These are phyloP conservation scores for Aspergillus saccharolyticus DNA, from an alignment of 495 filamentous ascomycete genomes.

Conservation along the genomic window DNA sequence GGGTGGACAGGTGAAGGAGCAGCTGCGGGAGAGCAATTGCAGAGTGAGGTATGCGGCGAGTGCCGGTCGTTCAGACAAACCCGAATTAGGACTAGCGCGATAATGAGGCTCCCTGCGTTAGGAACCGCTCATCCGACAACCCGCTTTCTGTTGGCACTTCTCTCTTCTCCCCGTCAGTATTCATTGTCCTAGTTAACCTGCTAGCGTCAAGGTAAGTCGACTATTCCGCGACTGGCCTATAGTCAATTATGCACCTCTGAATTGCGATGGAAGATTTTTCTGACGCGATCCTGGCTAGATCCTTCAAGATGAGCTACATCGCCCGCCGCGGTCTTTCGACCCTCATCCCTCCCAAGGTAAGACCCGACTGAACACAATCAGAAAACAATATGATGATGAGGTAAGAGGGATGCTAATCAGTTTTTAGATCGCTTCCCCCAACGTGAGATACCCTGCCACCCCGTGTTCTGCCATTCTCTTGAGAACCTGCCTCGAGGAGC, in stretches of 20 bases:
- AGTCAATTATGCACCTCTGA: not conserved
- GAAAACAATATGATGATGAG: conserved; percentile 2
- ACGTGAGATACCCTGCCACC: conserved; percentile 58
- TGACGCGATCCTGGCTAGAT: conserved; percentile 26
- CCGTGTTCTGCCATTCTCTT: conserved; percentile 22
- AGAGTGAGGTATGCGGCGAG: conserved; percentile 36
- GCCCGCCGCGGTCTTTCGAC: conserved; percentile 87
- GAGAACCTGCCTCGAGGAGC: not conserved
- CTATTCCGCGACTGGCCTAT: not conserved
- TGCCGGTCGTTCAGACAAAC: conserved; percentile 32
- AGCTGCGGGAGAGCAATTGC: conserved; percentile 18
- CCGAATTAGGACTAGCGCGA: conserved; percentile 41
- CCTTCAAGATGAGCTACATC: conserved; percentile 83
- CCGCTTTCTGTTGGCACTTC: conserved; percentile 35
- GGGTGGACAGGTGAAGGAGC: conserved; percentile 17
- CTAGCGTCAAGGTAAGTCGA: conserved; percentile 32
- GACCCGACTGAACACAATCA: conserved; percentile 18
- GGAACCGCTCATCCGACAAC: conserved; percentile 38
- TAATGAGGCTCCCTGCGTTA: conserved; percentile 24
- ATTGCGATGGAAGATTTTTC: conserved; percentile 14
- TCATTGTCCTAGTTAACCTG: conserved; percentile 32
- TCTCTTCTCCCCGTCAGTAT: conserved; percentile 33
- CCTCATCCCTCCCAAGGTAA: conserved; percentile 96
- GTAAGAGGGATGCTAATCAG: conserved; percentile 24
- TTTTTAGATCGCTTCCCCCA: conserved; percentile 77